Evolutionary conservation across 1,284 basidiomycete species (phyloP).

Genomic region (Fomitopsis pinicola): DNA sequence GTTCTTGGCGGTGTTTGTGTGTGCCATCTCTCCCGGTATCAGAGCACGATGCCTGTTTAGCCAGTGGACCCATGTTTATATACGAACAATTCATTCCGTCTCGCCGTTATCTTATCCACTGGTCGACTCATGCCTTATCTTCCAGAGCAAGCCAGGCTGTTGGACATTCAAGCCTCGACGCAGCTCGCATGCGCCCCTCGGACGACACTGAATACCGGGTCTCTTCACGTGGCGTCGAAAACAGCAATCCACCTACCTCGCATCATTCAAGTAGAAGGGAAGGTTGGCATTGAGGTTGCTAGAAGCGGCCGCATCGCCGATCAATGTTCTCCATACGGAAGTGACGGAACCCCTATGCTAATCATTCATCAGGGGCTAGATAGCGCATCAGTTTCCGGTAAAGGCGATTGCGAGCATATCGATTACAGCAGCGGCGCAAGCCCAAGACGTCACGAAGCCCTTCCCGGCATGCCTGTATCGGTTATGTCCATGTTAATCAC

Average conservation of each 20-base stretch:
- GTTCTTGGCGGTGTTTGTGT: slow-evolving; percentile 13
- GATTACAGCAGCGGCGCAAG: slow-evolving; percentile 2
- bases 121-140: background rate
- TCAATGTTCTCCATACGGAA: no score
- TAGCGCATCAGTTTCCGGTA: background rate
- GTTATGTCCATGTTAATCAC: background rate
- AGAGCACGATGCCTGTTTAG: background rate
- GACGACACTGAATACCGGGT: no score
- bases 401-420: slow-evolving; percentile 1
- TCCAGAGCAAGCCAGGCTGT: background rate
- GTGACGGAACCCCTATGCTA: no score
- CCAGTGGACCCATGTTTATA: background rate
- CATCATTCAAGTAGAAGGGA: no score
- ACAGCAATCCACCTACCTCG: no score
- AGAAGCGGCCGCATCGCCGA: no score
- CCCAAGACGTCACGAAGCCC: slow-evolving; percentile 14
- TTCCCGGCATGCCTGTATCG: slow-evolving; percentile 42
- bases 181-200: no score
- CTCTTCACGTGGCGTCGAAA: no score
- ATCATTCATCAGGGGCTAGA: background rate
- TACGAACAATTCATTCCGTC: background rate
- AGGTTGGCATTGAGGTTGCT: no score
- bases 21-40: background rate
- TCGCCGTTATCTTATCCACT: background rate
- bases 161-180: no score